phyloP scores from a whole-genome alignment of 768 basidiomycete species.

The Atractiella rhizophila region DNA sequence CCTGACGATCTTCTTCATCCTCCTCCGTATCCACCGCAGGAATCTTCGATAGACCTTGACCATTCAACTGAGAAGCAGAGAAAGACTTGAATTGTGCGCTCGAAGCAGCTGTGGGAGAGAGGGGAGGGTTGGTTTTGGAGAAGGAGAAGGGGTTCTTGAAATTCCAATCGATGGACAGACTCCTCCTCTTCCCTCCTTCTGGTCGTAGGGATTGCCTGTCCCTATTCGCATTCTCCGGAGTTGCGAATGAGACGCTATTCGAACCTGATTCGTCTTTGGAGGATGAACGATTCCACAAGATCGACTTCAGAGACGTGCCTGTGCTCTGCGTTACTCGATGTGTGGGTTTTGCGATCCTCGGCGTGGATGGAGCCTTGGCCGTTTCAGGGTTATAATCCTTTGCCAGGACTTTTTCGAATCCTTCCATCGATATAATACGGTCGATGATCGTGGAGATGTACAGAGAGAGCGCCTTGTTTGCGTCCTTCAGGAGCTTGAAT shows the following conservation, averaged over 20 bases:
- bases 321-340: neutral
- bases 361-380: neutral
- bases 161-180: slow-evolving; percentile 29
- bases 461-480: slow-evolving; percentile 78
- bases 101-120: slow-evolving; percentile 40
- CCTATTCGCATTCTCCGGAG: slow-evolving; percentile 12
- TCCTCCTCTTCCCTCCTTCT: slow-evolving; percentile 6
- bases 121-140: slow-evolving; percentile 27
- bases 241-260: slow-evolving; percentile 20
- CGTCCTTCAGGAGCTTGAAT: slow-evolving; percentile 76
- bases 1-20: slow-evolving; percentile 71
- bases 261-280: slow-evolving; percentile 2
- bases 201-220: slow-evolving; percentile 1
- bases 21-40: slow-evolving; percentile 65
- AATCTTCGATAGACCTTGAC: slow-evolving; percentile 19
- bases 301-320: slow-evolving; percentile 11
- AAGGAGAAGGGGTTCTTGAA: slow-evolving; percentile 29
- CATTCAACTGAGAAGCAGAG: slow-evolving; percentile 21
- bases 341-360: slow-evolving; percentile 1
- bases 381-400: slow-evolving; percentile 9
- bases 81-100: slow-evolving; percentile 22
- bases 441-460: slow-evolving; percentile 97
- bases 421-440: slow-evolving; percentile 82
- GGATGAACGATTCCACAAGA: slow-evolving; percentile 24
- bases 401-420: slow-evolving; percentile 90